Base-by-base conservation (phyloP, 2,329 filamentous ascomycete species). In the Blastomyces parvus region DNA sequence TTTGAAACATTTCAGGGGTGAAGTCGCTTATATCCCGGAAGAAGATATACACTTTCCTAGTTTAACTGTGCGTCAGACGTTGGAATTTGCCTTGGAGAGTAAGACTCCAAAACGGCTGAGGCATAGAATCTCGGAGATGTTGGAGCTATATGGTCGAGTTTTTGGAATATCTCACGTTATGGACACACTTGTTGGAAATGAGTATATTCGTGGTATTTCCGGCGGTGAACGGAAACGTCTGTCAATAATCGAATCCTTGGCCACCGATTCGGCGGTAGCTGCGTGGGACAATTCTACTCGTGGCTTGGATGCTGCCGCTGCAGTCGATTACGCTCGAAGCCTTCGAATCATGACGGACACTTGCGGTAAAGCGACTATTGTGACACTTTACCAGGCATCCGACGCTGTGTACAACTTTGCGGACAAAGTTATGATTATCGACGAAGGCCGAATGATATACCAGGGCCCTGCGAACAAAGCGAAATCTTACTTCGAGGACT, bases 11-110 rank as follows among this genome's bases (percentile, higher is more conserved):
- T 95, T 90, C 73, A 84, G 89, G 33, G 90, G 90, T 60, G 89
- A 95, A 76, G 87, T 88, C 0, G 87, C 92, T 5, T 95, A 94
- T 78, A 92, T 91, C 70, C 86, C 89, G 68, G 89, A 92, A 73
- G 90, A 95, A 66, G 91, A 96, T 68, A 82, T 92, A 30, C 90
- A 96, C 69, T 87, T 91, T 68, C 84, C 91, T 0, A 94, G 89
- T 0, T 80, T 96, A 30, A 94, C 90, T 0, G 91, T 96, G 2
- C 88, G 89, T 63, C 90, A 96, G 73, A 96, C 91, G 0, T 82
- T 96, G 0, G 86, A 84, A 0, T 96, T 96, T 71, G 91, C 91
- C 0, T 78, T 95, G 3, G 88, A 94, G 70, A 89, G 87, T 48
- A 96, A 95, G 76, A 87, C 89, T 19, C 91, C 91, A 87, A 88